phyloP scores from a whole-genome alignment of 2,329 filamentous ascomycete species.

The Calonectria montana region DNA sequence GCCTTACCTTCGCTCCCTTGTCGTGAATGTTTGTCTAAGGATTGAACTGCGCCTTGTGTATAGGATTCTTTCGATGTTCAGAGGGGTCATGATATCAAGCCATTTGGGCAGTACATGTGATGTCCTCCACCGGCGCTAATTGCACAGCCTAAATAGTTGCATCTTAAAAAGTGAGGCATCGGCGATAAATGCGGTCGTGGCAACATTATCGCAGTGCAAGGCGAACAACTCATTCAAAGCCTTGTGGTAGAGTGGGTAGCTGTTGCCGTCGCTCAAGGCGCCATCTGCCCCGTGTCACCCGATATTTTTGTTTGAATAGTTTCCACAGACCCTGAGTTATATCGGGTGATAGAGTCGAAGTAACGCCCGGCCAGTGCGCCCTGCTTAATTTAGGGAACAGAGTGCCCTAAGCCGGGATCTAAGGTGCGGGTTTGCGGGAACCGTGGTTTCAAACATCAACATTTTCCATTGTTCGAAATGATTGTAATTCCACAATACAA shows the following conservation, averaged over 20 bases:
- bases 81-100: conserved; percentile 5
- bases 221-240: background rate
- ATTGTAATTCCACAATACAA: background rate
- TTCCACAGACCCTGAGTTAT: background rate
- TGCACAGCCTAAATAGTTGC: background rate
- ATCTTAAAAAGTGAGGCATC: conserved; percentile 8
- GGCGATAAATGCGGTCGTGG: conserved; percentile 29
- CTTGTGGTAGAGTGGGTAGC: conserved; percentile 5
- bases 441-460: background rate
- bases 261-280: conserved; percentile 2
- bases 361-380: conserved; percentile 19
- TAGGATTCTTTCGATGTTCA: background rate
- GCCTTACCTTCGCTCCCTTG: background rate
- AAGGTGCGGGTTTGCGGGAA: background rate
- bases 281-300: conserved; percentile 14
- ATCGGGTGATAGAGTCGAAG: conserved; percentile 17
- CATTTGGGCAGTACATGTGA: conserved; percentile 2
- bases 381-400: background rate
- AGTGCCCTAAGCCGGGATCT: background rate
- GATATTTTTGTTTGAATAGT: conserved; percentile 2
- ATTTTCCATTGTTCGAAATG: background rate
- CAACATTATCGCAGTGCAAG: background rate
- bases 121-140: conserved; percentile 4
- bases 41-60: background rate
- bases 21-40: background rate